Evolutionary conservation across 2,329 filamentous ascomycete genomes (phyloP).

Genomic region (Phoma sp.): DNA sequence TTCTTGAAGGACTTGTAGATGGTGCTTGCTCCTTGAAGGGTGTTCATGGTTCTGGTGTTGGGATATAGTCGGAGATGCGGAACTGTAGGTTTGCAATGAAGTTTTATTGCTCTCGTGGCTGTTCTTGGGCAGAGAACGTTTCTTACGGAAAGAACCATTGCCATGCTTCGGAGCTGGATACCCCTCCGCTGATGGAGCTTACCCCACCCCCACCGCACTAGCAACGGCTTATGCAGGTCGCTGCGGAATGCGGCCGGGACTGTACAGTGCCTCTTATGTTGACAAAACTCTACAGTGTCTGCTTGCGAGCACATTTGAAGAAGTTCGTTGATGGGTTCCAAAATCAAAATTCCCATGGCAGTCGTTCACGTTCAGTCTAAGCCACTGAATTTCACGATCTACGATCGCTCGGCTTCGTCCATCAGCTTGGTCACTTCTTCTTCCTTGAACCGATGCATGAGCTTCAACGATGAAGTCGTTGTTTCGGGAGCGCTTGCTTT

Average conservation of each 20-base stretch:
- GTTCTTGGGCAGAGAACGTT: background rate
- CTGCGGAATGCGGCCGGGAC: background rate
- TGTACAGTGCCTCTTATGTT: no score
- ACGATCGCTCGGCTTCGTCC: constrained; percentile 57
- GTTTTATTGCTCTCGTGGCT: background rate
- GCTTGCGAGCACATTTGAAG: no score
- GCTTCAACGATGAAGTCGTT: constrained; percentile 67
- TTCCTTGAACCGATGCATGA: constrained; percentile 78
- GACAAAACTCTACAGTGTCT: no score
- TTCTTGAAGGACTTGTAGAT: constrained; percentile 59
- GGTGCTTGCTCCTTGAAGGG: constrained; percentile 62
- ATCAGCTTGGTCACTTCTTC: constrained; percentile 72
- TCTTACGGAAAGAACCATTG: constrained; percentile 16
- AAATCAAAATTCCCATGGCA: no score
- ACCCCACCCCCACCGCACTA: constrained; percentile 29
- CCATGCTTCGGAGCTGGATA: constrained; percentile 19
- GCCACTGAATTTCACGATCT: background rate
- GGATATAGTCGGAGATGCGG: background rate
- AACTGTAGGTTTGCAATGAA: background rate
- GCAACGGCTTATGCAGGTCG: constrained; percentile 5
- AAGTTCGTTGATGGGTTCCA: no score
- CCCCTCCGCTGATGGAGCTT: constrained; percentile 12
- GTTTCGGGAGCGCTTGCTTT: constrained; percentile 57
- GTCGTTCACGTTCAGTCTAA: background rate
- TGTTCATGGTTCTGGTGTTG: constrained; percentile 39